Evolutionary conservation across 352 stramenopile genomes (phyloP), one percentile per base, ranked within the genome.

Genomic region (Pseudoperonospora humuli): DNA sequence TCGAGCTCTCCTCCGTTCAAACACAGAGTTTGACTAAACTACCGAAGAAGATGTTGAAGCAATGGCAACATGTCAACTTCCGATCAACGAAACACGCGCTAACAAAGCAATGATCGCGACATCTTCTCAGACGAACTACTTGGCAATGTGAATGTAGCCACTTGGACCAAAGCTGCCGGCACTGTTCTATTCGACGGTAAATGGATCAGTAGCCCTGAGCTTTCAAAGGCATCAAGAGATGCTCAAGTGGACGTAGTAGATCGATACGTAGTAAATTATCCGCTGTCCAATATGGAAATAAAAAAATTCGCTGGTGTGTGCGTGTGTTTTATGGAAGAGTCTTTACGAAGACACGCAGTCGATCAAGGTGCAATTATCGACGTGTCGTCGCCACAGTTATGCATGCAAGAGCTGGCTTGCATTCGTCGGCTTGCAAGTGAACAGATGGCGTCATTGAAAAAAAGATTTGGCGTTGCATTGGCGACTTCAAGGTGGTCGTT

Each of bases 61-160:
- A 43, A 61, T 85, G 29, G 75, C 85, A 43, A 71, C 57, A 15
- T 64, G 57, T 17, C 70, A 72, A 18, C 58, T 85, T n/a, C 64
- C 67, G 17, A 66, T 62, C 13, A 57, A 64, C 15, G 40, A 57
- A 19, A 15, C 38, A n/a, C 39, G 44, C 18, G 20, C n/a, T 13
- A 46, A 34, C 15, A 56, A 51, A 33, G 27, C 46, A 19, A 46
- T 26, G 5, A 41, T 44, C 1, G 35, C 45, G 31, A 33, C 62
- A n/a, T 32, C 38, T 25, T 45, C 47, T 11, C 38, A 54, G 27
- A 54, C 65, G 2, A 55, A 57, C 14, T 64, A n/a, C n/a, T n/a
- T n/a, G n/a, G 73, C 31, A 54, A 50, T 19, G 28, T 25, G 8
- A 41, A 36, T 13, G 32, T 27, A 27, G 25, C 15, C 6, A 40